Evolutionary conservation across 768 basidiomycete species (phyloP), one percentile per base, ranked within the genome.

Genomic region (Lentinula guzmanii): DNA sequence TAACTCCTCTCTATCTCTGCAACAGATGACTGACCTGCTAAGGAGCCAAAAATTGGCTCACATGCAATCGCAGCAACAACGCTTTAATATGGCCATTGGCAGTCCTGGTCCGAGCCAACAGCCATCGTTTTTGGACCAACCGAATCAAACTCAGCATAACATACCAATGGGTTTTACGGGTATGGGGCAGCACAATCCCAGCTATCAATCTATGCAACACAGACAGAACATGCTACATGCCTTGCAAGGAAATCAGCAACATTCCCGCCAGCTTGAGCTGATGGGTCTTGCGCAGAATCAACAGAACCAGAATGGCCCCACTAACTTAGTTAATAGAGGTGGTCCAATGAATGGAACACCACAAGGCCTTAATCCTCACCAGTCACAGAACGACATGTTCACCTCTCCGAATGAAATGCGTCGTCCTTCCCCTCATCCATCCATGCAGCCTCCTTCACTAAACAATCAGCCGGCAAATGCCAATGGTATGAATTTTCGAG

Each of bases 341-440:
- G n/a, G 16, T 21, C 15, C 59, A 16, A 63, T 52, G 34, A 48
- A 48, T 35, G 43, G 52, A 31, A 2, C 33, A 8, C 52, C 61
- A 41, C 61, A 63, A 37, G 58, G 39, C 4, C 18, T 52, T 8
- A 59, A 52, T 24, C 5, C 48, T 41, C 34, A 33, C 24, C 56
- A 51, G 48, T 21, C 46, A 21, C 66, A 75, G 8, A 64, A 71
- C 21, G 84, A 84, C 60, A 76, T 82, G 65, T 84, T 85, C 68
- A 66, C 78, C 21, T 70, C 82, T 7, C 72, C 81, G 28, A 66
- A 73, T 64, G 79, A 82, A 31, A 75, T 85, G 67, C 78, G 80
- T 39, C 82, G 79, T 9, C 75, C 79, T 5, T 82, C 82, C 33
- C 85, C 81, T 16, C 75, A 77, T n/a, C 76, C 78, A 70, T 65